phyloP scores from a whole-genome alignment of 169 alveolate genomes.

The Cystoisospora suis region DNA sequence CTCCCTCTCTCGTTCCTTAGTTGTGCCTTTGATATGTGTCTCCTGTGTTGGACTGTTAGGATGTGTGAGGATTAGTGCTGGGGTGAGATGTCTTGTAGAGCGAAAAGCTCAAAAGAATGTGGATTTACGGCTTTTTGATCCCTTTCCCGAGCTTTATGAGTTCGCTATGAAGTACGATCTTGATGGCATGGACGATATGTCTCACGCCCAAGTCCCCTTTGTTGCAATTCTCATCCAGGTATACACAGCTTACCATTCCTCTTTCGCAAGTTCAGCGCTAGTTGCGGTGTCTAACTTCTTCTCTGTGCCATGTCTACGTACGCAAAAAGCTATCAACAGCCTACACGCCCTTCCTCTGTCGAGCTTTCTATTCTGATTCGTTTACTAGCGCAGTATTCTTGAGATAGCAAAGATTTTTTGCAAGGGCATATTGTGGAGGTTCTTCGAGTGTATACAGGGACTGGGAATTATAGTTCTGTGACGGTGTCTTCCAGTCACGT shows the following conservation, averaged over 20 bases:
- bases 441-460: too few species aligned
- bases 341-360: too few species aligned
- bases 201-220: conserved; percentile 85
- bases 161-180: conserved; percentile 73
- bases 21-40: conserved; percentile 68
- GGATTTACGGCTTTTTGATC: conserved; percentile 79
- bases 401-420: too few species aligned
- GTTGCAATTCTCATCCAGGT: conserved; percentile 78
- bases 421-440: too few species aligned
- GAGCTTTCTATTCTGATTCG: too few species aligned
- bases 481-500: too few species aligned
- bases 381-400: too few species aligned
- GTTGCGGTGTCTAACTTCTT: too few species aligned
- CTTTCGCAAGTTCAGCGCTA: too few species aligned
- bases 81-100: conserved; percentile 78
- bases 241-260: not conserved
- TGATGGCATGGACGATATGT: conserved; percentile 69
- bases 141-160: conserved; percentile 79
- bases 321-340: not conserved
- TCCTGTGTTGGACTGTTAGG: conserved; percentile 82
- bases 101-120: conserved; percentile 75
- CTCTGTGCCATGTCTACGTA: too few species aligned
- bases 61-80: conserved; percentile 74
- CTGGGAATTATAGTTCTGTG: too few species aligned
- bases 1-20: not conserved